Evolutionary conservation across 2,329 filamentous ascomycete genomes (phyloP), one percentile per base, ranked within the genome.

Genomic region (Coniochaeta hoffmannii): DNA sequence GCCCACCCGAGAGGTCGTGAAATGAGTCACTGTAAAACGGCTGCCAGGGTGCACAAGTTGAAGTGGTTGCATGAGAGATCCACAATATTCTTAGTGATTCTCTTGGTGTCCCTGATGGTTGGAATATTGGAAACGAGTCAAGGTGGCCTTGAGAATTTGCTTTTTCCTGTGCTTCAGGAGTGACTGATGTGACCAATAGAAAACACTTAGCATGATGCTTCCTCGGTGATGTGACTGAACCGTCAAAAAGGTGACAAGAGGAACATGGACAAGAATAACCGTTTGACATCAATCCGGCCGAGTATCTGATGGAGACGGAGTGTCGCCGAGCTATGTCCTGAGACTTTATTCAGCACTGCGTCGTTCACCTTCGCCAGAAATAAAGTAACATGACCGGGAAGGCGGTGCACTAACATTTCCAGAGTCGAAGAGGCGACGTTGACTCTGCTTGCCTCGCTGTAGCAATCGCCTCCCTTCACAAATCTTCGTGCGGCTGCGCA

Each of bases 21-120:
- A 28, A 28, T 46, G 41, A 46, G 41, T 46, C 41, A 46, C 41
- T 15, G 10, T 26, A 28, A 46, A 26, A 19, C 22, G 15, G 9
- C 41, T 2, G 10, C 7, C 22, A n/a, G 19, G 22, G 41, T 46
- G 41, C 36, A 46, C 35, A 46, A 49, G 53, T 41, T 19, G 46
- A 49, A 54, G 36, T 46, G 26, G n/a, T 34, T 54, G 52, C 36
- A 54, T 46, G 24, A 15, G 24, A 19, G 36, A 41, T 22, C 36
- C 36, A 41, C 36, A 19, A 8, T 10, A 41, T 22, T 19, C 36
- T 41, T 11, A 19, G 17, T 22, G n/a, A 19, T 14, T 41, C 17
- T 41, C 36, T 41, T 41, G n/a, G 10, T 8, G 22, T 22, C n/a
- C n/a, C n/a, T n/a, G n/a, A n/a, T n/a, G n/a, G n/a, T n/a, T n/a